phyloP scores from a whole-genome alignment of 345 rosid genomes.

The Gossypium turneri region DNA sequence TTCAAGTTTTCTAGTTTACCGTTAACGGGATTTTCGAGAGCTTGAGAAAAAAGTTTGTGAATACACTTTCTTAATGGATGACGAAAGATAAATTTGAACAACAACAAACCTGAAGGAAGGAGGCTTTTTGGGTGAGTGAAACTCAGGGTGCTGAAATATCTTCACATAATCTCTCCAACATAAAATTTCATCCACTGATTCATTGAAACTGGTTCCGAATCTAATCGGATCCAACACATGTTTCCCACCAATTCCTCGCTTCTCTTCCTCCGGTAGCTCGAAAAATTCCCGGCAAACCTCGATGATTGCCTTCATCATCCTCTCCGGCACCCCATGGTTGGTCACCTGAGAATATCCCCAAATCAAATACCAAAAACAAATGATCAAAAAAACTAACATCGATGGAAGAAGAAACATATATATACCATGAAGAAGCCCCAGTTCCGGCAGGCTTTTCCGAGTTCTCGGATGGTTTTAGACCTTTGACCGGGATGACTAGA shows the following conservation, averaged over 20 bases:
- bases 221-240: constrained; percentile 49
- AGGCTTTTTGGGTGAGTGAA: constrained; percentile 45
- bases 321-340: constrained; percentile 45
- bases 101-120: constrained; percentile 33
- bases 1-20: too few relatives aligned
- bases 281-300: constrained; percentile 34
- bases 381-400: neutral
- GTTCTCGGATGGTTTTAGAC: constrained; percentile 26
- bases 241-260: constrained; percentile 36
- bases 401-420: neutral
- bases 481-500: constrained; percentile 30
- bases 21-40: too few relatives aligned
- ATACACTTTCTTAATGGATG: too few relatives aligned
- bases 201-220: constrained; percentile 54
- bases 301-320: constrained; percentile 16
- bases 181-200: constrained; percentile 34
- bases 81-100: too few relatives aligned
- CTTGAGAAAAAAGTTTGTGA: too few relatives aligned
- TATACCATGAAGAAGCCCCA: constrained; percentile 67
- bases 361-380: neutral
- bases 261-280: constrained; percentile 48
- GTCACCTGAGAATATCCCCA: constrained; percentile 28
- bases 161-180: constrained; percentile 60
- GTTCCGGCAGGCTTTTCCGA: constrained; percentile 48
- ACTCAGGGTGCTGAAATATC: constrained; percentile 36